Evolutionary conservation across 169 alveolate genomes (phyloP), one percentile per base, ranked within the genome.

Genomic region (Cryptosporidium muris): DNA sequence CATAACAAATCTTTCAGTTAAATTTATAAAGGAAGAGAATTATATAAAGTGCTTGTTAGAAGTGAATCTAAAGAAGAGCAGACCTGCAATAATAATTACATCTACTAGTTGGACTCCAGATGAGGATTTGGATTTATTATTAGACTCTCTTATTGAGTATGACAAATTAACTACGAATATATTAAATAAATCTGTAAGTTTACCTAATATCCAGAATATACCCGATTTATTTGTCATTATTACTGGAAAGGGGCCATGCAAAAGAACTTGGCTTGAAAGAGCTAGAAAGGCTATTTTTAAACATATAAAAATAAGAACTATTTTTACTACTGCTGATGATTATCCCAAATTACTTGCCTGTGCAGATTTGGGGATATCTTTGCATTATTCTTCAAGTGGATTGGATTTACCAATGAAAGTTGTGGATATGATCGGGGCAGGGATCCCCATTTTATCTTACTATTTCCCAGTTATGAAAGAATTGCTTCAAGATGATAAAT

Each of bases 361-460:
- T 6, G 91, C 95, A 34, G 97, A 95, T 88, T 60, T 95, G 14
- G 98, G 98, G 6, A 80, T 95, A 38, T 93, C 95, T 58, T 81
- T 95, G 12, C 98, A 95, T 81, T 89, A 88, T 51, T 94, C 97
- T 3, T 90, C 95, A 53, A 90, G 94, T 67, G 97, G 98, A n/a
- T 63, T 93, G 36, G 98, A 96, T 85, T 88, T 95, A 9, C 98
- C 98, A 7, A 96, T 96, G 98, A 96, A 96, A 88, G 96, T 95
- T 12, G 97, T 95, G 1, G 97, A 95, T 85, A 95, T 96, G 98
- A 91, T 91, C 58, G 95, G 96, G 51, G 95, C 96, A 47, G 93
- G 94, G 40, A 80, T 94, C 8, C 98, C 98, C 38, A 94, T 90
- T 8, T 89, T 94, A 80, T 93, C 96, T 25, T 91, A 16, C 88